Conservation (phyloP, 1,284 basidiomycete genomes). For the Limonomyces culmigenus region DNA sequence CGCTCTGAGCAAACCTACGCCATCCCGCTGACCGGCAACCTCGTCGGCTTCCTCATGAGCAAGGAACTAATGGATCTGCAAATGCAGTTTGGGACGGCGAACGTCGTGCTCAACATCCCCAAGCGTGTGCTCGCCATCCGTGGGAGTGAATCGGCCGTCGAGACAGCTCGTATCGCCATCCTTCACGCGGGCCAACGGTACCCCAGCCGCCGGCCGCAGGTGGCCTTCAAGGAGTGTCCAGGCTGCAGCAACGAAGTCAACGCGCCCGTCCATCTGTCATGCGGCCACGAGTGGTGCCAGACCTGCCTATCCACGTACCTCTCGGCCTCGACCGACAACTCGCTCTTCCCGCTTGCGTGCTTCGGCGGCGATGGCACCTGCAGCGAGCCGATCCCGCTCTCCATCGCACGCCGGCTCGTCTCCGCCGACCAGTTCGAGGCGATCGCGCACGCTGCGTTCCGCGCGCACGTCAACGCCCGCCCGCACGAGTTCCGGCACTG, state of each 20-base stretch:
- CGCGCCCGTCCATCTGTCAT: constrained; percentile 31
- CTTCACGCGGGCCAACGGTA: constrained; percentile 17
- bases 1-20: constrained; percentile 19
- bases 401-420: constrained; percentile 29
- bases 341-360: constrained; percentile 50
- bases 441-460: constrained; percentile 37
- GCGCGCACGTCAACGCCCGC: constrained; percentile 31
- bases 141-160: constrained; percentile 19
- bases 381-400: constrained; percentile 29
- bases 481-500: constrained; percentile 27
- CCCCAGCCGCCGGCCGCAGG: constrained; percentile 7
- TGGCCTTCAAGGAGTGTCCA: constrained; percentile 32
- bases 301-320: constrained; percentile 41
- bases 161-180: constrained; percentile 21
- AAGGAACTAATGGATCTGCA: constrained; percentile 21
- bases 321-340: constrained; percentile 32
- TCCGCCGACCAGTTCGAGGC: constrained; percentile 30
- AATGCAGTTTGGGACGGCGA: constrained; percentile 21
- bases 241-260: constrained; percentile 40
- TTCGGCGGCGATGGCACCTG: constrained; percentile 44
- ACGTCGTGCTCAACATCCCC: constrained; percentile 16
- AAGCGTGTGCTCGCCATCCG: constrained; percentile 16
- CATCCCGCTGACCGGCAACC: constrained; percentile 26
- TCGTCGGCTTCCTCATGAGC: constrained; percentile 27
- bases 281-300: constrained; percentile 51